Percentiles rank a stretch among this genome's conserved stretches.
Evolutionary conservation across 352 stramenopile genomes (phyloP).

Genomic region (Globisporangium spinosum): DNA sequence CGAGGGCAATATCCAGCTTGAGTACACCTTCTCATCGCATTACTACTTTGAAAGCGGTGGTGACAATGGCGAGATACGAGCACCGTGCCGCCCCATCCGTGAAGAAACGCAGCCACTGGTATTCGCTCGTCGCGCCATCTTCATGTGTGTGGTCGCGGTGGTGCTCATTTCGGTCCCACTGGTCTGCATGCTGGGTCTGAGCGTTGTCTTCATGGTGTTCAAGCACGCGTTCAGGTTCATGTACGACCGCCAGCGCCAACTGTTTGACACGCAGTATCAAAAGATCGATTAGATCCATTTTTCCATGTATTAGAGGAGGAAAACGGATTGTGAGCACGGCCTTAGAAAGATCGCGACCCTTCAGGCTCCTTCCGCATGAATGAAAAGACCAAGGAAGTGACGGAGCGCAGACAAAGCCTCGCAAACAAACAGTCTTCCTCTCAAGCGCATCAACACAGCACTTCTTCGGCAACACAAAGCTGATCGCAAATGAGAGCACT

Average conservation of each 20-base stretch:
- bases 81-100: constrained; percentile 27
- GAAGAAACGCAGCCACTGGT: constrained; percentile 13
- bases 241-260: constrained; percentile 11
- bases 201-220: constrained; percentile 1
- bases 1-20: constrained; percentile 22
- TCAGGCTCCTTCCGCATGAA: constrained; percentile 15
- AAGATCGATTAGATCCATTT: constrained; percentile 16
- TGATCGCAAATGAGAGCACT: constrained; percentile 3
- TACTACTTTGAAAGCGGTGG: constrained; percentile 21
- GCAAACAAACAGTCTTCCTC: not conserved
- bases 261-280: constrained; percentile 20
- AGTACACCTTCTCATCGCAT: constrained; percentile 22
- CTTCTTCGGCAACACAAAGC: not conserved
- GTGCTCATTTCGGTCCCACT: constrained; percentile 17
- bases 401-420: not conserved
- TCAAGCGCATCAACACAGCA: constrained; percentile 8
- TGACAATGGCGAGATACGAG: not conserved
- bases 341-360: constrained; percentile 22
- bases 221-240: constrained; percentile 23
- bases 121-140: constrained; percentile 15
- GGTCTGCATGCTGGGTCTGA: not conserved
- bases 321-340: not conserved
- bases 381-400: not conserved
- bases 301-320: not conserved
- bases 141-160: constrained; percentile 11